Percentiles rank a stretch among this genome's conserved stretches.
These are phyloP conservation scores for Myrica gale DNA, from an alignment of 306 rosid species.

Conservation along the genomic window DNA sequence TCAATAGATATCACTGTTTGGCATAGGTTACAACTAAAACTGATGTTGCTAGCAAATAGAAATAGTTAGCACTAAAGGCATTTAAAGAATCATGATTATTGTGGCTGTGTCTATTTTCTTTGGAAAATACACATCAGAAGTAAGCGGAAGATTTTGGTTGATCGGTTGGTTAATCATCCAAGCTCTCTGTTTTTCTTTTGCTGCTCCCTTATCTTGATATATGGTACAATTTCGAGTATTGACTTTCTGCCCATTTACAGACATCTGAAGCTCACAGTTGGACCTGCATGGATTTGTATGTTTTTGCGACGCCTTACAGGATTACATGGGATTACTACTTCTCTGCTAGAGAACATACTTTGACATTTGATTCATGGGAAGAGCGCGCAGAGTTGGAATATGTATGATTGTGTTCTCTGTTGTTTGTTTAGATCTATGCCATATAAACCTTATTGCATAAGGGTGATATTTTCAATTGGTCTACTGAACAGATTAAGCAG, in stretches of 20 bases:
- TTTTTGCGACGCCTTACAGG: slow-evolving; percentile 92
- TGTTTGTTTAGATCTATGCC: slow-evolving; percentile 20
- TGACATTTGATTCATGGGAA: slow-evolving; percentile 88
- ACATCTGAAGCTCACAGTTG: slow-evolving; percentile 95
- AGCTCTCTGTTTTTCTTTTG: slow-evolving; percentile 1
- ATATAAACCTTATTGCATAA: slow-evolving; percentile 10
- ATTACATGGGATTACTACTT: slow-evolving; percentile 98
- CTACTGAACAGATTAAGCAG: slow-evolving; percentile 76
- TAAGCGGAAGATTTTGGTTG: neutral
- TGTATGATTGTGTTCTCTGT: slow-evolving; percentile 45
- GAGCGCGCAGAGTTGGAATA: slow-evolving; percentile 96
- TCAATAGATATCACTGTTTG: neutral
- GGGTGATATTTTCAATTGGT: slow-evolving; percentile 21
- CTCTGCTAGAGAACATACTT: slow-evolving; percentile 72
- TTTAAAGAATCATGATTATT: neutral
- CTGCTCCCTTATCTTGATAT: neutral
- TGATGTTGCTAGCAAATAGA: neutral
- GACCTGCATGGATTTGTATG: slow-evolving; percentile 98
- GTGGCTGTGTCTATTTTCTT: neutral
- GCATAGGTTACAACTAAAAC: neutral
- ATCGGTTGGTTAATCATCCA: neutral
- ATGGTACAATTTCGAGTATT: neutral
- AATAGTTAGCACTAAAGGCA: neutral
- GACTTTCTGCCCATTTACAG: slow-evolving; percentile 34
- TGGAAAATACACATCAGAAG: neutral